phyloP scores from a whole-genome alignment of 225 moss, liverwort and hornwort genomes.

The Takakia lepidozioides region DNA sequence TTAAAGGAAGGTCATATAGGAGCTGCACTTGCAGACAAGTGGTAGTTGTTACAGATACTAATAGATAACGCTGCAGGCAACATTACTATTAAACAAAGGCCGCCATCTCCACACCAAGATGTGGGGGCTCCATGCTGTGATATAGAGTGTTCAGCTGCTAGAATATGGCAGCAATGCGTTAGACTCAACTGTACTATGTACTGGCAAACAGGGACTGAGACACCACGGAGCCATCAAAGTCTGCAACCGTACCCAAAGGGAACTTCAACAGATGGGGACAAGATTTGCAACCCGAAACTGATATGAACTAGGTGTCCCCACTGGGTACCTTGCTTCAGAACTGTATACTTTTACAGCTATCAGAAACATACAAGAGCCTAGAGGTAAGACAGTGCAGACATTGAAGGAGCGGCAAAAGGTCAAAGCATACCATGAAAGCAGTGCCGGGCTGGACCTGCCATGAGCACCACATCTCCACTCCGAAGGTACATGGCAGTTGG shows the following conservation, averaged over 20 bases:
- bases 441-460: conserved; percentile 80
- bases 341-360: too few species aligned
- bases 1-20: not conserved
- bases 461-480: conserved; percentile 96
- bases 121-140: too few species aligned
- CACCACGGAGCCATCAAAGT: too few species aligned
- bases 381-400: not conserved
- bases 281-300: too few species aligned
- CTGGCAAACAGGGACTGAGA: not conserved
- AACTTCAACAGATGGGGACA: too few species aligned
- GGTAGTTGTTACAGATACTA: not conserved
- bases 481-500: conserved; percentile 91
- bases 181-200: not conserved
- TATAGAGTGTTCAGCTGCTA: too few species aligned
- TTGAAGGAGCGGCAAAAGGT: too few species aligned
- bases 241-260: too few species aligned
- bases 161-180: not conserved
- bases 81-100: not conserved
- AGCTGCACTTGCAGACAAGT: not conserved
- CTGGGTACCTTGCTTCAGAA: too few species aligned
- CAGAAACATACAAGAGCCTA: not conserved
- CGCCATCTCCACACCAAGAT: too few species aligned
- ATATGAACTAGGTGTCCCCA: too few species aligned
- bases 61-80: not conserved
- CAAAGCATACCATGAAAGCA: conserved; percentile 94